Percentiles rank a stretch among this genome's conserved stretches.
phyloP scores from a whole-genome alignment of 176 grass and related monocot species.

The Eragrostis curvula region DNA sequence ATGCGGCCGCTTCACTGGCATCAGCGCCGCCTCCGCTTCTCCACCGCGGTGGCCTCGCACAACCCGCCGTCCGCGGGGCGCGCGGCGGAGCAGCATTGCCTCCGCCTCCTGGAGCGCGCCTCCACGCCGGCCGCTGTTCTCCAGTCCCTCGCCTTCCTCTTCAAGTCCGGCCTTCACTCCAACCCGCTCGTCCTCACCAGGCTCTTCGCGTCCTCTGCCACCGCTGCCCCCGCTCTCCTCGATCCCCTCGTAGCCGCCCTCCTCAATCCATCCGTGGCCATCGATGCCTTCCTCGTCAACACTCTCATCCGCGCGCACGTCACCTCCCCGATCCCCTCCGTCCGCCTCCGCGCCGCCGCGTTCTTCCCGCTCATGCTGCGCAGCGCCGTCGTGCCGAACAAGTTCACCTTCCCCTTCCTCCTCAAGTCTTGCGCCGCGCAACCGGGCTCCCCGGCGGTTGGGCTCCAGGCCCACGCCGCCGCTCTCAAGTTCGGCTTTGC shows the following conservation, averaged over 20 bases:
- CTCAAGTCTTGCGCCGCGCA: constrained; percentile 51
- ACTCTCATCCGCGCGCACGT: constrained; percentile 54
- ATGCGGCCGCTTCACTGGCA: constrained; percentile 8
- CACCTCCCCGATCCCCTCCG: constrained; percentile 42
- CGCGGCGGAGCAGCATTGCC: constrained; percentile 59
- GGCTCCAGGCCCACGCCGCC: constrained; percentile 49
- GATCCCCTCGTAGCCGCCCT: constrained; percentile 55
- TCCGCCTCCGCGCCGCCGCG: constrained; percentile 30
- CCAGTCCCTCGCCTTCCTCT: constrained; percentile 55
- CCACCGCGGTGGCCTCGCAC: background rate
- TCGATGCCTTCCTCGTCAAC: constrained; percentile 62
- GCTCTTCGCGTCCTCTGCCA: constrained; percentile 45
- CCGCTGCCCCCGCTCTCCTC: constrained; percentile 54
- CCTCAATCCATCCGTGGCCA: constrained; percentile 30
- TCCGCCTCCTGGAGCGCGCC: constrained; percentile 51
- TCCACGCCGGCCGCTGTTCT: constrained; percentile 14
- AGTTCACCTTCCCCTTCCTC: constrained; percentile 64
- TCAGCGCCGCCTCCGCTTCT: constrained; percentile 4
- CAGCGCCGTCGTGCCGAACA: constrained; percentile 41
- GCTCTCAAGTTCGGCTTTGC: constrained; percentile 66
- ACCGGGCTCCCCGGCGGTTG: background rate
- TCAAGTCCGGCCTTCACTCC: constrained; percentile 50
- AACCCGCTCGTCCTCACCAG: constrained; percentile 59
- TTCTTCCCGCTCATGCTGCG: constrained; percentile 61
- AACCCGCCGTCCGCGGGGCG: constrained; percentile 6